These are phyloP conservation scores for Sclerotinia glacialis DNA, from an alignment of 2,329 filamentous ascomycete species.

Conservation along the genomic window DNA sequence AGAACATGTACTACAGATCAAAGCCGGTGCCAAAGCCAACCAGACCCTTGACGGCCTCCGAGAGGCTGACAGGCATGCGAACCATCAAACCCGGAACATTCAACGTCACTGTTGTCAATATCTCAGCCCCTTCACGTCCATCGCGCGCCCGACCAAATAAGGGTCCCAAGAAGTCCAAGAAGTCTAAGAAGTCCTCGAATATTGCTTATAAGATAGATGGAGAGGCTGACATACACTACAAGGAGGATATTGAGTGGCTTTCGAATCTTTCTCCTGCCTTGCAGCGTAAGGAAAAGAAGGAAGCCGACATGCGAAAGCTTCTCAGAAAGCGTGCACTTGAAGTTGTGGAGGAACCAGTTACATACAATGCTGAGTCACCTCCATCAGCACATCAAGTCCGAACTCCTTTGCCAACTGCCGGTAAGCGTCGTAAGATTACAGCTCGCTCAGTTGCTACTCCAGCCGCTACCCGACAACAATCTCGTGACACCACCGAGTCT, in stretches of 20 bases:
- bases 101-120: neutral
- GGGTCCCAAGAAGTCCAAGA: neutral
- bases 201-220: neutral
- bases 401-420: neutral
- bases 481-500: neutral
- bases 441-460: neutral
- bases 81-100: neutral
- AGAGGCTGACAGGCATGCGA: neutral
- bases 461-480: neutral
- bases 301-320: neutral
- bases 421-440: neutral
- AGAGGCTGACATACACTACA: neutral
- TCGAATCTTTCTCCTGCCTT: neutral
- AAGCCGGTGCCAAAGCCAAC: neutral
- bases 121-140: neutral
- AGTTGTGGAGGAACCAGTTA: neutral
- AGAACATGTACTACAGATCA: neutral
- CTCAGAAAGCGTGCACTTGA: neutral
- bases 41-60: conserved; percentile 1
- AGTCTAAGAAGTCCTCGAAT: too few relatives aligned
- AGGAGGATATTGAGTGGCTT: neutral
- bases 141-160: neutral
- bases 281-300: conserved; percentile 4
- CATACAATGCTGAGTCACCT: too few relatives aligned
- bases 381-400: too few relatives aligned